phyloP scores from a whole-genome alignment of 768 basidiomycete genomes.

The Amanita phalloides region DNA sequence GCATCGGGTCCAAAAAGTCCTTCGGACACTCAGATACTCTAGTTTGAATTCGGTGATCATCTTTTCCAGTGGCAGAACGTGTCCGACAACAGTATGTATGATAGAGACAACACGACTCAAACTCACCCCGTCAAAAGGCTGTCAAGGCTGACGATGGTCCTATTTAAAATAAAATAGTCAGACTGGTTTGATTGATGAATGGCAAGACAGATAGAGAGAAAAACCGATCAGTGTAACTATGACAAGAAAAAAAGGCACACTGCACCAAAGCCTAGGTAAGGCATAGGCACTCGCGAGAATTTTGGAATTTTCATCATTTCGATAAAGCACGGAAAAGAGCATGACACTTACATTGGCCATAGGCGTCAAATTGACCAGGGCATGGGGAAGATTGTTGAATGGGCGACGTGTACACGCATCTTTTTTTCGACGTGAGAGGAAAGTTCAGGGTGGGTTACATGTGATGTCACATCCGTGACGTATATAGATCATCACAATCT shows the following conservation, averaged over 20 bases:
- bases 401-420: too few relatives aligned
- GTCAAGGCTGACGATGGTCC: too few relatives aligned
- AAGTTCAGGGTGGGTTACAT: too few relatives aligned
- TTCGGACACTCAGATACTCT: conserved; percentile 78
- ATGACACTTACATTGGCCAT: too few relatives aligned
- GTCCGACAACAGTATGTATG: neutral
- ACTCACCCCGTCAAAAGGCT: neutral
- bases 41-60: conserved; percentile 77
- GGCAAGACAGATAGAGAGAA: neutral
- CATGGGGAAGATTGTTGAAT: too few relatives aligned
- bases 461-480: too few relatives aligned
- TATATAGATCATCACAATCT: too few relatives aligned
- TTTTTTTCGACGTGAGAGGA: too few relatives aligned
- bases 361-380: too few relatives aligned
- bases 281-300: conserved; percentile 37
- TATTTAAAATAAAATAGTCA: conserved; percentile 1
- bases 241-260: conserved; percentile 60
- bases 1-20: conserved; percentile 40
- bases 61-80: conserved; percentile 12
- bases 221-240: conserved; percentile 87
- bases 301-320: conserved; percentile 46
- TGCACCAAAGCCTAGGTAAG: conserved; percentile 41
- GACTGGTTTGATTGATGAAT: neutral
- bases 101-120: conserved; percentile 1
- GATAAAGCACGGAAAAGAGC: conserved; percentile 13